Percentiles rank a stretch among this genome's conserved stretches.
Conservation (phyloP, 192 early-diverging fungal genomes). For the Coemansia sp. region DNA sequence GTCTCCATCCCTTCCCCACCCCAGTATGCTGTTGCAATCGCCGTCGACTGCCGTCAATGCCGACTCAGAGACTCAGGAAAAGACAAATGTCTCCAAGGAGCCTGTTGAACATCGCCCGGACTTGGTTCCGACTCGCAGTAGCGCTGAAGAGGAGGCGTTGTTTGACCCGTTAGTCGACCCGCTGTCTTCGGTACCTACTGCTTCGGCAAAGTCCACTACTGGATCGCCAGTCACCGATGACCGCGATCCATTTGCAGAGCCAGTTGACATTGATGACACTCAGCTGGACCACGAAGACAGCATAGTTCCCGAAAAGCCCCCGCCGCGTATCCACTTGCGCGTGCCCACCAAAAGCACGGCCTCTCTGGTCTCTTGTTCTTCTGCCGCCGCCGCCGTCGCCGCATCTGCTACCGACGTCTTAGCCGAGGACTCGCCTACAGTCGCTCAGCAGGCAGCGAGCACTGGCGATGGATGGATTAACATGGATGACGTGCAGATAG, state of each 20-base stretch:
- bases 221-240: no score
- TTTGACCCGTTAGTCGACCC: conserved; percentile 13
- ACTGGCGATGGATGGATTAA: conserved; percentile 23
- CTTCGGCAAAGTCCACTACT: background rate
- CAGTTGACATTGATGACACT: background rate
- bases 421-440: background rate
- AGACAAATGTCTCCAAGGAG: background rate
- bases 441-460: background rate
- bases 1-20: background rate
- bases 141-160: background rate
- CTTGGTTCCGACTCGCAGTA: background rate
- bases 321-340: background rate
- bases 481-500: conserved; percentile 11
- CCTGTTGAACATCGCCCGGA: background rate
- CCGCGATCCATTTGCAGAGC: background rate
- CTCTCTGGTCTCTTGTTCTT: background rate
- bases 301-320: background rate
- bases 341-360: conserved; percentile 7
- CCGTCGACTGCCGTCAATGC: background rate
- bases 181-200: conserved; percentile 1
- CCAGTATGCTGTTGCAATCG: background rate
- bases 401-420: background rate
- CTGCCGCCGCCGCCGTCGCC: no score
- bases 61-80: background rate
- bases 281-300: background rate